Evolutionary conservation across 345 rosid species (phyloP).

Genomic region (Eucalyptus tenuipes): DNA sequence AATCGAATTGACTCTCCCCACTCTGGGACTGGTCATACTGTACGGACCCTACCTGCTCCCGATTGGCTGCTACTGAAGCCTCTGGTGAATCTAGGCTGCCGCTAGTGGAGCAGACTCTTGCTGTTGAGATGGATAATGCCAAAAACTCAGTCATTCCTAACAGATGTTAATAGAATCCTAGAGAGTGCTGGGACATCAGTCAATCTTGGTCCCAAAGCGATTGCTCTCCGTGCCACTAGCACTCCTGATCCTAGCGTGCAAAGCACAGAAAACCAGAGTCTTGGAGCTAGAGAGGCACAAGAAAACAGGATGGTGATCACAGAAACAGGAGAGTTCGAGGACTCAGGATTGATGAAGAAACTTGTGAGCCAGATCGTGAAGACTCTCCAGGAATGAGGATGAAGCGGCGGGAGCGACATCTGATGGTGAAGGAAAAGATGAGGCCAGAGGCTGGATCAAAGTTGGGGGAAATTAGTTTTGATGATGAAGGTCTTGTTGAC

Average conservation of each 20-base stretch:
- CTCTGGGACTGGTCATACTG: background rate
- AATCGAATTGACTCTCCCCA: background rate
- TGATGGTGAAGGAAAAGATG: background rate
- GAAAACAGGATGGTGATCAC: background rate
- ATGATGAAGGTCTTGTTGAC: background rate
- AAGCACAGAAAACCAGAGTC: background rate
- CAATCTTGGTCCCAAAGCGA: background rate
- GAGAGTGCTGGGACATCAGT: background rate
- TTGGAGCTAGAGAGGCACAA: background rate
- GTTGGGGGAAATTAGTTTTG: background rate
- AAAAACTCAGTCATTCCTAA: background rate
- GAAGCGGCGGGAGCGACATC: background rate
- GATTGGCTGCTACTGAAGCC: background rate
- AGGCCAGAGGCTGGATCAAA: background rate
- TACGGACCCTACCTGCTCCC: background rate
- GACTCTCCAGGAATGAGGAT: background rate
- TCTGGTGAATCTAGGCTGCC: background rate
- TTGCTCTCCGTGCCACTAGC: background rate
- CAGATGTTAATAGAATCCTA: background rate
- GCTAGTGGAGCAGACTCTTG: background rate
- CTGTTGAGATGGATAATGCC: background rate
- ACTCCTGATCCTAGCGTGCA: background rate
- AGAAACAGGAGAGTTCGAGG: background rate
- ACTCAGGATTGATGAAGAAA: background rate
- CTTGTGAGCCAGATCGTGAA: background rate